Evolutionary conservation across 2,329 filamentous ascomycete species (phyloP).

Genomic region (Acrocalymma vagum): DNA sequence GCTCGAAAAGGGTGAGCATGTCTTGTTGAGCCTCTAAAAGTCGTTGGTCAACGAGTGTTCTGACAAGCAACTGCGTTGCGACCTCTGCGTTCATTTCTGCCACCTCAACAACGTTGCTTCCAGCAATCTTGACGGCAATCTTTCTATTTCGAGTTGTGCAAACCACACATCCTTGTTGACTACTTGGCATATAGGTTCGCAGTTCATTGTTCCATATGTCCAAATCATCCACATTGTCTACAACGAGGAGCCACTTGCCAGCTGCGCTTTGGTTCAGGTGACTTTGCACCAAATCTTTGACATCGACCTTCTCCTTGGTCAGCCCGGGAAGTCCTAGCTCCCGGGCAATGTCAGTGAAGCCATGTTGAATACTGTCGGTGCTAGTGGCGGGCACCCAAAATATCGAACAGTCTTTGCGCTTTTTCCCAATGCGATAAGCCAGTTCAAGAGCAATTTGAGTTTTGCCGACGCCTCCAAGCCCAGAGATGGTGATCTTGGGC

Average conservation of each 20-base stretch:
- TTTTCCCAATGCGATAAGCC: conserved; percentile 45
- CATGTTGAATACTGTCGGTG: conserved; percentile 47
- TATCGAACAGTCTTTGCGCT: conserved; percentile 44
- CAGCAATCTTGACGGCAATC: neutral
- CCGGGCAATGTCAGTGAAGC: conserved; percentile 19
- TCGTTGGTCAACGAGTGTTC: neutral
- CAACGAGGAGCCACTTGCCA: neutral
- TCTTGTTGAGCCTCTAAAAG: neutral
- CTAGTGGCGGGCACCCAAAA: conserved; percentile 54
- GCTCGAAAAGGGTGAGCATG: neutral
- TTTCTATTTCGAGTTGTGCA: neutral
- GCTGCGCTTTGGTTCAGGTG: neutral
- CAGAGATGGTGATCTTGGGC: too few relatives aligned
- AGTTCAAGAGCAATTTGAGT: conserved; percentile 36
- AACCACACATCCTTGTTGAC: neutral
- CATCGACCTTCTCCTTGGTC: conserved; percentile 17
- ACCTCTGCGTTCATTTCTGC: neutral
- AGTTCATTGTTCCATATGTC: neutral
- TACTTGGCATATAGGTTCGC: neutral
- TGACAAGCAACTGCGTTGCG: neutral
- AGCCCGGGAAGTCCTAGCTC: conserved; percentile 27
- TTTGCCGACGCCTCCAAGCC: conserved; percentile 8
- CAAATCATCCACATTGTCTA: conserved; percentile 1
- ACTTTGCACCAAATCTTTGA: conserved; percentile 5
- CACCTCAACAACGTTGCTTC: neutral